Conservation (phyloP, 2,329 filamentous ascomycete species). For the Aspergillus alliaceus region DNA sequence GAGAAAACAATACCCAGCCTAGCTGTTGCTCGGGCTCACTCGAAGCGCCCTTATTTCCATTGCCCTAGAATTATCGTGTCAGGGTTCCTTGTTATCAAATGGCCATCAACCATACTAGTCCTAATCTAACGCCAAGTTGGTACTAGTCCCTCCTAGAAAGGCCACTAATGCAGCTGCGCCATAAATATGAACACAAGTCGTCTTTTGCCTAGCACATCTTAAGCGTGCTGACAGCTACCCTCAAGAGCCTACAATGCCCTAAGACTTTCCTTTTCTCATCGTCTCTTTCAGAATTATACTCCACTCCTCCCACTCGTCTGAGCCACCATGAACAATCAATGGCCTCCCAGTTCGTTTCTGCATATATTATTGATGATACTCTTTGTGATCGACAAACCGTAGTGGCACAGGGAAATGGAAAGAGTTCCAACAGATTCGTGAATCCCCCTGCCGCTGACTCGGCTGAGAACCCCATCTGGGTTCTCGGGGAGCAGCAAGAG, state of each 20-base stretch:
- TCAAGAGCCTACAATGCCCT: neutral
- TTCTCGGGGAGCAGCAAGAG: slow-evolving; percentile 1
- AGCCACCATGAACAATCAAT: no score
- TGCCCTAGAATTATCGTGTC: no score
- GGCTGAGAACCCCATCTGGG: slow-evolving; percentile 9
- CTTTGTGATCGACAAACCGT: neutral
- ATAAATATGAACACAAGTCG: neutral
- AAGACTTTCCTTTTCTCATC: neutral
- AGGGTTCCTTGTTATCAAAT: no score
- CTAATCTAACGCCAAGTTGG: no score
- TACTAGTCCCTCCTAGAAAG: no score
- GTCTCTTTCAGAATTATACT: no score
- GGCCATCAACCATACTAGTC: no score
- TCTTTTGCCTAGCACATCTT: neutral
- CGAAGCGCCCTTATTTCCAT: no score
- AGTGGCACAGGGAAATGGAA: neutral
- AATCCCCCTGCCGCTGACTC: slow-evolving; percentile 3
- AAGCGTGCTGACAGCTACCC: neutral
- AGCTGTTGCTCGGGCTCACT: no score
- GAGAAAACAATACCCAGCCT: no score
- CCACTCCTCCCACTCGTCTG: no score
- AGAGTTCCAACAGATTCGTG: neutral
- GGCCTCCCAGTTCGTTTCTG: neutral
- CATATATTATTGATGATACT: neutral
- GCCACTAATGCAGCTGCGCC: neutral